Conservation (phyloP, 345 rosid species). For the Diplotaxis tenuifolia region DNA sequence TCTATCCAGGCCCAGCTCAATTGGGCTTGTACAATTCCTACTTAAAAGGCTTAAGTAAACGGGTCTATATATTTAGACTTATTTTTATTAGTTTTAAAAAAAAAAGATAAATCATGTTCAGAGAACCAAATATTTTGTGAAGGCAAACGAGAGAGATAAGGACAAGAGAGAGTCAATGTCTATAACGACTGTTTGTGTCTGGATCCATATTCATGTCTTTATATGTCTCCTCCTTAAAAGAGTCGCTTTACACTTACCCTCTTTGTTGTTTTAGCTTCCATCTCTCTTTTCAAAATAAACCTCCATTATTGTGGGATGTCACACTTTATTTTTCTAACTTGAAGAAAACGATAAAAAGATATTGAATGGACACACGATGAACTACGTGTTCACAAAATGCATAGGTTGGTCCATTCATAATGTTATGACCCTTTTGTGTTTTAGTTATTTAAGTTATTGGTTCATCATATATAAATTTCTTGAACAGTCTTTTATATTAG, state of each 20-base stretch:
- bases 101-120: neutral
- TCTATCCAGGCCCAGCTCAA: constrained; percentile 17
- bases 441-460: neutral
- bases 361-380: neutral
- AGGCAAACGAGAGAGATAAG: constrained; percentile 24
- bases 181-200: constrained; percentile 28
- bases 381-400: neutral
- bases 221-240: constrained; percentile 27
- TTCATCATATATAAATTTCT: neutral
- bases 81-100: neutral
- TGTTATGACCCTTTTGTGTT: neutral
- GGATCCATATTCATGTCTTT: constrained; percentile 27
- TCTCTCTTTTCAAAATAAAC: neutral
- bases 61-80: neutral
- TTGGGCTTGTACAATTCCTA: neutral
- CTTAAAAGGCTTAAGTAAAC: neutral
- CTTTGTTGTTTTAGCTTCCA: constrained; percentile 22
- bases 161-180: constrained; percentile 33
- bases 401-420: neutral
- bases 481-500: neutral
- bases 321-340: neutral
- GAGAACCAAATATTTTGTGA: neutral
- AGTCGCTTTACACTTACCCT: constrained; percentile 31
- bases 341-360: neutral
- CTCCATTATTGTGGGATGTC: neutral